Percentiles rank a stretch among this genome's conserved stretches.
Conservation (phyloP, 805 yeast species). For the Tetrapisispora iriomotensis region DNA sequence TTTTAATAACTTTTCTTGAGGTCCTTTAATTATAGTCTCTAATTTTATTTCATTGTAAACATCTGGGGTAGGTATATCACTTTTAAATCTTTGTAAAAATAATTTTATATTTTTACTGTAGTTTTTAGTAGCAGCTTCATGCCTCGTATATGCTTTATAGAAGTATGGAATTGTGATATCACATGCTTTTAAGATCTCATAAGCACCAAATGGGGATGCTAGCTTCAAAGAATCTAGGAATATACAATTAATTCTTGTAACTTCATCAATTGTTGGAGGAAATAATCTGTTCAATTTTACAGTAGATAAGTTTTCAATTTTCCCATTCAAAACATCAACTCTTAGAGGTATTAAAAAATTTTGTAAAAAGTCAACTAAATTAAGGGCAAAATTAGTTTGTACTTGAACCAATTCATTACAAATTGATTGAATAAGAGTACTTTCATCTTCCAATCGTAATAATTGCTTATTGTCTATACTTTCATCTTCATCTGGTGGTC, state of each 20-base stretch:
- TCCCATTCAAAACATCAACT: constrained; percentile 50
- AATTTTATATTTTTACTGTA: constrained; percentile 40
- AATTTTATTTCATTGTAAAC: constrained; percentile 42
- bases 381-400: constrained; percentile 67
- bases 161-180: constrained; percentile 81
- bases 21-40: constrained; percentile 55
- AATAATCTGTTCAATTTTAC: constrained; percentile 65
- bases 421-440: constrained; percentile 22
- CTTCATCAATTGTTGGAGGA: constrained; percentile 94
- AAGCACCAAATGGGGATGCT: constrained; percentile 60
- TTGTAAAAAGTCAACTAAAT: constrained; percentile 65
- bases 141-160: constrained; percentile 86
- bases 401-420: constrained; percentile 57
- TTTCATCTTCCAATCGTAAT: not conserved
- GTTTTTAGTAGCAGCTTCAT: constrained; percentile 79
- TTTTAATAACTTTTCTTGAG: constrained; percentile 57
- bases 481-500: constrained; percentile 38
- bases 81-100: constrained; percentile 32
- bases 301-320: constrained; percentile 45
- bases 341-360: constrained; percentile 72
- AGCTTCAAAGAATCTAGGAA: constrained; percentile 62
- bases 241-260: constrained; percentile 80
- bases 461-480: constrained; percentile 24
- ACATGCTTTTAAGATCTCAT: constrained; percentile 70
- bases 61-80: constrained; percentile 20